A percentile compares a stretch with the other conserved stretches of the same genome.
These are phyloP conservation scores for Euphrasia arctica DNA, from an alignment of 305 asterid genomes.

Conservation along the genomic window DNA sequence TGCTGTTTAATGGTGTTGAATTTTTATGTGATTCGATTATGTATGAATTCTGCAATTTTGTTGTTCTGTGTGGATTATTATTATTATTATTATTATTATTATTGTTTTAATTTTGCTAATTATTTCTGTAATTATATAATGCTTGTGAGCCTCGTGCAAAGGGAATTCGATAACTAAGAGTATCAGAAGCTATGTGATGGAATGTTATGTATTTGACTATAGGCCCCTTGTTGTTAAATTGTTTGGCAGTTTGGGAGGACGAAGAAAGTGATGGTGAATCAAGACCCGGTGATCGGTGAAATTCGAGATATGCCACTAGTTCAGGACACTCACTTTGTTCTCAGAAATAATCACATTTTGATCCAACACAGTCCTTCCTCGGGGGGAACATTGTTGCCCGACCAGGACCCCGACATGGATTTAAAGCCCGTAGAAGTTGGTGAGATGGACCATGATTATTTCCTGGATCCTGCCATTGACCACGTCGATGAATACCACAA, in stretches of 20 bases:
- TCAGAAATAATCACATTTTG: conserved; percentile 25
- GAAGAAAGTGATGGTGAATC: conserved; percentile 32
- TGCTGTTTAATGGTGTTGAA: conserved; percentile 19
- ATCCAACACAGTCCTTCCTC: conserved; percentile 32
- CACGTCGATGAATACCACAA: conserved; percentile 29
- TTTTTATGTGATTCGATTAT: conserved; percentile 8
- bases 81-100: too few species aligned
- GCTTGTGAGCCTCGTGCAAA: background rate
- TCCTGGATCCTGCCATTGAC: conserved; percentile 31
- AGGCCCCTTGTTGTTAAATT: conserved; percentile 2
- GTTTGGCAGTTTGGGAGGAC: conserved; percentile 18
- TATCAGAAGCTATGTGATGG: background rate
- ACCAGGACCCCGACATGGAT: conserved; percentile 32
- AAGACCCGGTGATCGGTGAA: conserved; percentile 33
- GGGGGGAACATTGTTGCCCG: conserved; percentile 29
- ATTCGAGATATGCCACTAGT: conserved; percentile 31
- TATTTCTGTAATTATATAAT: too few species aligned
- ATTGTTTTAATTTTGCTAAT: too few species aligned
- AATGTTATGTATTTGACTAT: conserved; percentile 7
- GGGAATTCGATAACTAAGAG: too few species aligned
- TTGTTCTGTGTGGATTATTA: too few species aligned
- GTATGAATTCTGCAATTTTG: background rate
- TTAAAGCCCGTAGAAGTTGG: conserved; percentile 25
- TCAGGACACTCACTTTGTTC: conserved; percentile 41
- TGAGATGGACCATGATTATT: conserved; percentile 29